Conservation (phyloP, 352 stramenopile species). For the Pythium periplocum region DNA sequence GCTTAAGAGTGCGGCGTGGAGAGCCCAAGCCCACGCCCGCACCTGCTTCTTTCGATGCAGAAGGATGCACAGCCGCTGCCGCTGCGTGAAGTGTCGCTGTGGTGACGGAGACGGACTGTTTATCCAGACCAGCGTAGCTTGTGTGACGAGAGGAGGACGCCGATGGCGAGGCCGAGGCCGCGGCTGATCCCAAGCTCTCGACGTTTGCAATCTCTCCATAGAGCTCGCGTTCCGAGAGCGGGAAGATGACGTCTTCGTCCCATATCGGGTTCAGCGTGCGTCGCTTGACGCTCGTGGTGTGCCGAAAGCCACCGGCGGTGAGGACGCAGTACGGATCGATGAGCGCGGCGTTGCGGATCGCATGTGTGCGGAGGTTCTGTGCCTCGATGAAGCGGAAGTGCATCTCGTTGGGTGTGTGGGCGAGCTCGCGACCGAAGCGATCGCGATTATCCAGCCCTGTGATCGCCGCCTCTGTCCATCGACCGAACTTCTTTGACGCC, state of each 20-base stretch:
- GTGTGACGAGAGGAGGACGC: constrained; percentile 11
- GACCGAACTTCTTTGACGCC: constrained; percentile 42
- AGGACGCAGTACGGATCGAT: constrained; percentile 54
- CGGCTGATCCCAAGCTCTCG: neutral
- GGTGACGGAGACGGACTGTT: neutral
- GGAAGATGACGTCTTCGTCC: constrained; percentile 27
- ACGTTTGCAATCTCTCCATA: constrained; percentile 7
- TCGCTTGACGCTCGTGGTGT: constrained; percentile 35
- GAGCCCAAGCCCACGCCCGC: constrained; percentile 5
- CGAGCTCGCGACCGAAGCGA: constrained; percentile 32
- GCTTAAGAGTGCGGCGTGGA: constrained; percentile 29
- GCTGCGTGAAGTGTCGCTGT: constrained; percentile 11
- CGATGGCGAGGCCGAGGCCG: constrained; percentile 1
- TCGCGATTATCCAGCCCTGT: constrained; percentile 34
- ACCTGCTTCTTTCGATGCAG: constrained; percentile 1
- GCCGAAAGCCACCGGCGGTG: constrained; percentile 26
- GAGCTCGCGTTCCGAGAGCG: constrained; percentile 22
- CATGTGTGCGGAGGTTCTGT: constrained; percentile 35
- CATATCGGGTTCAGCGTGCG: constrained; percentile 30
- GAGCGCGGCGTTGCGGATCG: constrained; percentile 22
- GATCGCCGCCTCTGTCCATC: constrained; percentile 40
- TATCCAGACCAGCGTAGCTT: constrained; percentile 11
- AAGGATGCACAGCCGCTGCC: constrained; percentile 7
- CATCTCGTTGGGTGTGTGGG: constrained; percentile 41
- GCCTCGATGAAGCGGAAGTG: constrained; percentile 43